Base-by-base conservation (phyloP, 75 land plant genomes). In the Cunninghamia lanceolata region DNA sequence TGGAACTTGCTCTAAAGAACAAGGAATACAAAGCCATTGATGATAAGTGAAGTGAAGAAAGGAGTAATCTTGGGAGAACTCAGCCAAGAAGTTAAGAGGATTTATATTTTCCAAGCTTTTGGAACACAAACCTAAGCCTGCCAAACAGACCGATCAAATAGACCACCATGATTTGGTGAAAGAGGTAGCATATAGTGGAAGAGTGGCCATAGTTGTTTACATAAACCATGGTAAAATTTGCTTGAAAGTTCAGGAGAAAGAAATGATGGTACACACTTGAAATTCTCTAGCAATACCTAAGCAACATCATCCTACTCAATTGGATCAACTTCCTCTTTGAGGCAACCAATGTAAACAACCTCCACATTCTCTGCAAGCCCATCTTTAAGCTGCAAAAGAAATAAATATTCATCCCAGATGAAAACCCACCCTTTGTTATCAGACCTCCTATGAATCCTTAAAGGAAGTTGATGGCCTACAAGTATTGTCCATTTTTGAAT, bases 181-280 rank as follows among this genome's bases (percentile, higher is more conserved):
- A 95, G 92, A 63, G 96, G 96, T 30, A 95, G 91, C 93, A 93
- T 95, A 89, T 95, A 95, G 74, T 95, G 96, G 85, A 95, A 95
- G n/a, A 95, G 82, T 2, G 96, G 96, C 96, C 96, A 95, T 3
- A 95, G 94, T 84, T 95, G 96, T 79, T 95, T 95, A 46, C 96
- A 95, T 85, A 95, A 95, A 2, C 96, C 96, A 88, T 92, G 92
- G 73, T 95, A 95, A 83, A 89, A 95, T 83, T 87, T 91, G 75
- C 40, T 82, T 77, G 92, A 91, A 2, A 93, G 86, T n/a, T 95
- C 95, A 38, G 91, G 88, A 25, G 96, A 93, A 14, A 95, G 84
- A 82, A 95, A 95, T 17, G 94, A 87, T 1, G 96, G 96, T n/a
- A 95, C 93, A 59, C 96, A 95, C 53, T 92, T 93, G 89, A 95